Evolutionary conservation across 495 filamentous ascomycete genomes (phyloP), one percentile per base, ranked within the genome.

Genomic region (Acidomyces sp.): DNA sequence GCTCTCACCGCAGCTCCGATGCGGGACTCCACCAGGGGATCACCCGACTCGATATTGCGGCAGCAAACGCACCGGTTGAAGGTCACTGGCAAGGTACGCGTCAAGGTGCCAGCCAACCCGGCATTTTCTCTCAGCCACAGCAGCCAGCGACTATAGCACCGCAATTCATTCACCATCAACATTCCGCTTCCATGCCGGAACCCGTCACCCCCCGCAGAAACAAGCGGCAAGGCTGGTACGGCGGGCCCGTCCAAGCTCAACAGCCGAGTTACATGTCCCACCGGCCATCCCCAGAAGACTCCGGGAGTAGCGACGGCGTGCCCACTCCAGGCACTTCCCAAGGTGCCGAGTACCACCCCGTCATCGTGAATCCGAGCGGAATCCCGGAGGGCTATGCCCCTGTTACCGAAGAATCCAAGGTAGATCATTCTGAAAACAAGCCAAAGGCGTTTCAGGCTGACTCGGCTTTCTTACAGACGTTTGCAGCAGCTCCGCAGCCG

Each of bases 1-100:
- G 52, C 12, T 54, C 55, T 21, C 45, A 49, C 39, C 31, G 43
- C 13, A 30, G 21, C 13, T 92, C 82, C 76, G 85, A 90, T 43
- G 77, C 74, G 63, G 72, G 71, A 2, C 57, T 92, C 21, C 80
- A 92, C 45, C 75, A 73, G 23, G 80, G 78, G 16, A 53, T 92
- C 12, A 83, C 75, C 1, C 69, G 78, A 25, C 69, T 90, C 7
- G 80, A 87, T 37, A 76, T 92, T 38, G 51, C 72, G 56, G 59
- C 67, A 56, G 67, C 64, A 43, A 71, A 67, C 10, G 55, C 64
- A 6, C 58, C 54, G 7, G 45, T 48, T 3, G 48, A 46, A 28
- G 39, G 32, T 15, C 51, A 46, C 3, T 49, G 35, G 43, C 51
- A 42, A 15, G 40, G 22, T 17, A 13, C 35, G 2, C 50, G 42